phyloP scores from a whole-genome alignment of 768 basidiomycete species.

The Erythrobasidium yunnanense region DNA sequence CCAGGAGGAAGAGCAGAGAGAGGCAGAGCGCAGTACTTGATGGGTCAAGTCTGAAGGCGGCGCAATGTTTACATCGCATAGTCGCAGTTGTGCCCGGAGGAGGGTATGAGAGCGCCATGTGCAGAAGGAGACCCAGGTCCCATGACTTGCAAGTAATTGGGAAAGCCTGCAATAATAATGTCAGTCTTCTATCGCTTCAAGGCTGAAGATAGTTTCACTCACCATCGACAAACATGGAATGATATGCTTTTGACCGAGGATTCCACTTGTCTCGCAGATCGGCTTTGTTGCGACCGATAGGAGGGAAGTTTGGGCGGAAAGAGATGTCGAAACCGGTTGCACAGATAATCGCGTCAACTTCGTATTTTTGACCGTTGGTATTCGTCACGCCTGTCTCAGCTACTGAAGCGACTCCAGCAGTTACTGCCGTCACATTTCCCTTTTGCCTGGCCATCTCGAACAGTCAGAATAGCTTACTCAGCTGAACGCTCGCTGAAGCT shows the following conservation, averaged over 20 bases:
- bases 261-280: conserved; percentile 31
- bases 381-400: conserved; percentile 31
- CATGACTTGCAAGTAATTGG: conserved; percentile 28
- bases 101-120: conserved; percentile 16
- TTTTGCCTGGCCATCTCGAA: background rate
- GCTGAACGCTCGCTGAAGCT: background rate
- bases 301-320: conserved; percentile 31
- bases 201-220: too few relatives aligned
- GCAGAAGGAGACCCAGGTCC: conserved; percentile 21
- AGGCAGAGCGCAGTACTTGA: too few relatives aligned
- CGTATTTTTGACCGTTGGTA: conserved; percentile 26
- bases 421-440: conserved; percentile 23
- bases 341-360: conserved; percentile 35
- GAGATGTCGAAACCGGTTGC: conserved; percentile 35
- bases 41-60: too few relatives aligned
- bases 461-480: background rate
- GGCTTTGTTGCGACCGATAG: conserved; percentile 25
- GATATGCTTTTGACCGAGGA: conserved; percentile 22
- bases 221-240: conserved; percentile 27
- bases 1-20: too few relatives aligned
- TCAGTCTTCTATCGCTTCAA: too few relatives aligned
- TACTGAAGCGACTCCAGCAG: conserved; percentile 16
- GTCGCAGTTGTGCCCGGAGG: conserved; percentile 12
- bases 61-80: conserved; percentile 22
- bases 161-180: too few relatives aligned